Percentiles rank a stretch among this genome's conserved stretches.
phyloP scores from a whole-genome alignment of 495 filamentous ascomycete genomes.

The Tuber aestivum region DNA sequence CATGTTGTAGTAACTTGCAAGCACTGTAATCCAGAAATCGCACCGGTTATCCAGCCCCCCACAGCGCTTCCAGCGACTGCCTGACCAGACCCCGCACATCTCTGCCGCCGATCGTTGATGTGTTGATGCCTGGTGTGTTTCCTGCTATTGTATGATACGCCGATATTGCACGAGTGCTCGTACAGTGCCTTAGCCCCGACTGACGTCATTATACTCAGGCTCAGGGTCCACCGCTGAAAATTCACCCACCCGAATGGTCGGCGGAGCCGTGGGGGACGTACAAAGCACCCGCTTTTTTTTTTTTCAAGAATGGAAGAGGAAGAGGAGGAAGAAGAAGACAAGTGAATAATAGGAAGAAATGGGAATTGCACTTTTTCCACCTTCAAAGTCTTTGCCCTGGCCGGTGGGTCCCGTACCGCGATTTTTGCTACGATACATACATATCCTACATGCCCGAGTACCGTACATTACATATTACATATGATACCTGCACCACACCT shows the following conservation, averaged over 20 bases:
- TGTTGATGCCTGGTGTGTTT: neutral
- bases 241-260: conserved; percentile 14
- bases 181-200: no score
- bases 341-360: neutral
- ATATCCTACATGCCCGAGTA: no score
- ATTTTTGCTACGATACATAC: neutral
- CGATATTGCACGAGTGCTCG: no score
- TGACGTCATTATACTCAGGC: conserved; percentile 36
- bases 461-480: no score
- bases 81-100: conserved; percentile 22
- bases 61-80: conserved; percentile 23
- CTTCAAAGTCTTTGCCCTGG: neutral
- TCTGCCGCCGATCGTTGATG: conserved; percentile 24
- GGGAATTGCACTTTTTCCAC: neutral
- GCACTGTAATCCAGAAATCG: neutral
- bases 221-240: conserved; percentile 35
- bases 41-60: conserved; percentile 22
- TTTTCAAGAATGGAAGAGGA: neutral
- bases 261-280: conserved; percentile 17
- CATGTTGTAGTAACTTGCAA: no score
- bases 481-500: neutral
- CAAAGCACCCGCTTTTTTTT: no score
- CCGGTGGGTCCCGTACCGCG: neutral
- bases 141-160: no score
- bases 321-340: neutral